phyloP scores from a whole-genome alignment of 306 rosid genomes.

The cucumber (Cucumis sativus) region Cucumber_9930_V3 NC_026659.2:4013501-4014000 shows the following conservation, averaged over 20 bases:
- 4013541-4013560: not conserved
- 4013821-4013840: not conserved
- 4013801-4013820: not conserved
- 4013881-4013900: not conserved
- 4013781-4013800: not conserved
- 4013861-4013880: not conserved
- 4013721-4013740: not conserved
- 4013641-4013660: not conserved
- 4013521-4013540: not conserved
- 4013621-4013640: not conserved
- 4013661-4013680: not conserved
- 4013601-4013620: not conserved
- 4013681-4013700: not conserved
- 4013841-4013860: not conserved
- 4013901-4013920: not conserved
- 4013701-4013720: not conserved
- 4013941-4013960: conserved; percentile 97
- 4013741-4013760: not conserved
- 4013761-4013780: not conserved
- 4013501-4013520: not conserved
- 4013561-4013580: not conserved
- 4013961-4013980: conserved; percentile 89
- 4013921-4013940: not conserved
- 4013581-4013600: not conserved
- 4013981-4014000: conserved; percentile 27